A percentile compares a stretch with the other conserved stretches of the same genome.
Evolutionary conservation across 2,329 filamentous ascomycete genomes (phyloP).

Genomic region (Whalleya microplaca): DNA sequence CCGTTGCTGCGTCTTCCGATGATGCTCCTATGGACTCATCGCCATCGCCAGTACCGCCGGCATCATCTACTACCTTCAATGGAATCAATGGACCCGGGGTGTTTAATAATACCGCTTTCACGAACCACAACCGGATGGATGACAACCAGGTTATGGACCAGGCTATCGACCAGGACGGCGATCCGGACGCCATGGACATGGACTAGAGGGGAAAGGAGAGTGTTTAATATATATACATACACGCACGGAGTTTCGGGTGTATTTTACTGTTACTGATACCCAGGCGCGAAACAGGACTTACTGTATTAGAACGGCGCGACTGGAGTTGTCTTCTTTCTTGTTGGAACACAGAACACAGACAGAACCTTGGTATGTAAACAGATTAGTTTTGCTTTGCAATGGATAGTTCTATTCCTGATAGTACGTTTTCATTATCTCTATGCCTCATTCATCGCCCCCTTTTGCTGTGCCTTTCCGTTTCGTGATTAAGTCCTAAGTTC

Average conservation of each 20-base stretch:
- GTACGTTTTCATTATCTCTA: conserved; percentile 11
- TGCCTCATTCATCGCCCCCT: not conserved
- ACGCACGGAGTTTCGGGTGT: conserved; percentile 20
- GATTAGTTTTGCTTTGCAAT: conserved; percentile 4
- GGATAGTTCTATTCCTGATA: conserved; percentile 12
- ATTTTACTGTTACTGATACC: conserved; percentile 14
- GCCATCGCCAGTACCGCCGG: not conserved
- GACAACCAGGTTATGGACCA: not conserved
- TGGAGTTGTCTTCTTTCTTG: not conserved
- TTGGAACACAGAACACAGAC: not conserved
- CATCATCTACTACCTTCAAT: no score
- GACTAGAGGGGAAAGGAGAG: conserved; percentile 40
- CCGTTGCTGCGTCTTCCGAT: not conserved
- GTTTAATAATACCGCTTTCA: conserved; percentile 10
- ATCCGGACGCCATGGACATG: conserved; percentile 70
- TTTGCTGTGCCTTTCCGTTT: not conserved
- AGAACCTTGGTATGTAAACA: not conserved
- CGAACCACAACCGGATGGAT: conserved; percentile 1
- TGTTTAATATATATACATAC: conserved; percentile 4
- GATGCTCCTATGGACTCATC: not conserved
- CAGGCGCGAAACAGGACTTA: conserved; percentile 7
- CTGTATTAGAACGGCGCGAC: not conserved
- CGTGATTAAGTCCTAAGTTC: not conserved
- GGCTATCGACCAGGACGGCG: conserved; percentile 38
- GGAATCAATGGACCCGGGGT: no score